A percentile compares a stretch with the other conserved stretches of the same genome.
phyloP scores from a whole-genome alignment of 2,329 filamentous ascomycete genomes.

The Passalora sequoiae region DNA sequence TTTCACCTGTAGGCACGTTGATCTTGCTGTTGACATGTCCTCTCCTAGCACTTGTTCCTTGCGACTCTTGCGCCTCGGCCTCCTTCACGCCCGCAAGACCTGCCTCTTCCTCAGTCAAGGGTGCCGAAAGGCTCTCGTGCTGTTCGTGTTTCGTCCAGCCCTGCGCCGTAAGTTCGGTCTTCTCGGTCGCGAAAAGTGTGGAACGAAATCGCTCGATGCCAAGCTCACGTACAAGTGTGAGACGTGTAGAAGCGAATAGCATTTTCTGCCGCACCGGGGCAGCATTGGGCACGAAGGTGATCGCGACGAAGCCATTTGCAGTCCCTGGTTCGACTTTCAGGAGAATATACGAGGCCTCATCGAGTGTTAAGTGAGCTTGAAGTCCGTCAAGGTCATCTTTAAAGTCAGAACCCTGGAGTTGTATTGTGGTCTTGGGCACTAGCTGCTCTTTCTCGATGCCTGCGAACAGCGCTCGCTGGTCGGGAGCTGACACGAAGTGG shows the following conservation, averaged over 20 bases:
- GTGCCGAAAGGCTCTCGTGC: constrained; percentile 57
- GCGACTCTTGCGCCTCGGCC: constrained; percentile 67
- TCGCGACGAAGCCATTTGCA: constrained; percentile 53
- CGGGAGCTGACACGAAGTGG: constrained; percentile 56
- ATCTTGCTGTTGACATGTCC: constrained; percentile 45
- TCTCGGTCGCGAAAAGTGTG: constrained; percentile 65
- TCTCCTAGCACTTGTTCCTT: constrained; percentile 60
- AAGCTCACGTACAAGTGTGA: constrained; percentile 70
- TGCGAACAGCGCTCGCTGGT: constrained; percentile 65
- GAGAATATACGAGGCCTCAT: constrained; percentile 67
- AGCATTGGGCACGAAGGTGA: constrained; percentile 74
- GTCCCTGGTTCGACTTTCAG: constrained; percentile 59
- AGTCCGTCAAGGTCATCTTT: constrained; percentile 59
- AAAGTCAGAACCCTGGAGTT: constrained; percentile 53
- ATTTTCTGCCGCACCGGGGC: constrained; percentile 81
- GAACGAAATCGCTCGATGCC: constrained; percentile 75
- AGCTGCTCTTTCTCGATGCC: constrained; percentile 67
- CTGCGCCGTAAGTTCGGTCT: constrained; percentile 61
- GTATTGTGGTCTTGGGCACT: constrained; percentile 54
- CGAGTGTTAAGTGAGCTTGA: constrained; percentile 58
- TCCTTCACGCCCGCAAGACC: constrained; percentile 66
- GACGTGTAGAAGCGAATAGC: constrained; percentile 72
- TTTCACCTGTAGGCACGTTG: constrained; percentile 53
- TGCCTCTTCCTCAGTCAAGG: constrained; percentile 73
- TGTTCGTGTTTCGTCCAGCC: constrained; percentile 70